phyloP scores from a whole-genome alignment of 129 eudicot genomes.

The Artemisia tridentata region DNA sequence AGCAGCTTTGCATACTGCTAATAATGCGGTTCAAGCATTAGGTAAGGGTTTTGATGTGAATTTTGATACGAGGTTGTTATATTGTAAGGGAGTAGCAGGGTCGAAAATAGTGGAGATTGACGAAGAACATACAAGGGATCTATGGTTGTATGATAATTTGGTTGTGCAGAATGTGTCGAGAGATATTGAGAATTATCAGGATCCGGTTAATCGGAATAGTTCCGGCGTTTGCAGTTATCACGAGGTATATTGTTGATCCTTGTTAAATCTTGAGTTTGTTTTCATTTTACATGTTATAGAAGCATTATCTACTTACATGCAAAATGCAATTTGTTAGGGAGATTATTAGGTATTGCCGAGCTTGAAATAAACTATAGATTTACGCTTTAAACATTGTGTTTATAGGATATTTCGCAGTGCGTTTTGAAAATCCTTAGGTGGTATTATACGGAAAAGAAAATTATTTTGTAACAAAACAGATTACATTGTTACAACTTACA shows the following conservation, averaged over 20 bases:
- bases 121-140: conserved; percentile 83
- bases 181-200: conserved; percentile 53
- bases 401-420: no score
- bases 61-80: conserved; percentile 82
- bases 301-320: neutral
- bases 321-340: neutral
- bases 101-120: conserved; percentile 80
- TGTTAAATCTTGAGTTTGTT: neutral
- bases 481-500: no score
- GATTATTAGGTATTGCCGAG: neutral
- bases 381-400: no score
- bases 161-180: conserved; percentile 77
- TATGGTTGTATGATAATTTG: conserved; percentile 56
- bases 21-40: conserved; percentile 74
- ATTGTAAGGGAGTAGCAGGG: conserved; percentile 82
- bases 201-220: conserved; percentile 53
- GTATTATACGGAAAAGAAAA: no score
- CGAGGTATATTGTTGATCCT: conserved; percentile 50
- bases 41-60: conserved; percentile 95
- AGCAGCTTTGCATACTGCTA: conserved; percentile 90
- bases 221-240: conserved; percentile 70
- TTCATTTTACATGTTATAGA: conserved; percentile 1
- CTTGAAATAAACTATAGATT: neutral
- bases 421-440: no score
- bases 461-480: no score